A percentile compares a stretch with the other conserved stretches of the same genome.
Conservation (phyloP, 2,329 filamentous ascomycete species). For the Didymella pomorum region DNA sequence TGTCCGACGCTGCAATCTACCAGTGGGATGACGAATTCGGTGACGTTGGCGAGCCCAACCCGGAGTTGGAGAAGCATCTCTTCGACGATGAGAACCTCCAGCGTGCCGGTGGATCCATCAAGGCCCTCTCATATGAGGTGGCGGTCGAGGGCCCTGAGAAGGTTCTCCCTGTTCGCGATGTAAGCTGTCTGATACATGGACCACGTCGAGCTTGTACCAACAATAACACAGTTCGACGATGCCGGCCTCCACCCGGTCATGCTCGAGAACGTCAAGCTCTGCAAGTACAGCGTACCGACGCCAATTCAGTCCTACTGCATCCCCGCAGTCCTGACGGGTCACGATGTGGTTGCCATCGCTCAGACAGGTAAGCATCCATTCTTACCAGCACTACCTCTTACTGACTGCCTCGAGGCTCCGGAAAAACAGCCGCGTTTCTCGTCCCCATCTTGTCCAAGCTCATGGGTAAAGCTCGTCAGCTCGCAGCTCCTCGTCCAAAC, state of each 20-base stretch:
- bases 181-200: slow-evolving; percentile 46
- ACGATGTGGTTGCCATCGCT: slow-evolving; percentile 87
- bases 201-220: slow-evolving; percentile 8
- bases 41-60: slow-evolving; percentile 77
- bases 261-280: slow-evolving; percentile 76
- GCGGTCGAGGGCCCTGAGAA: slow-evolving; percentile 58
- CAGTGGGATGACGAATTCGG: slow-evolving; percentile 87
- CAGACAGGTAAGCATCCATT: slow-evolving; percentile 77
- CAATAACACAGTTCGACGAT: slow-evolving; percentile 66
- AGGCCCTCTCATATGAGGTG: slow-evolving; percentile 65
- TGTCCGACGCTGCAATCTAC: slow-evolving; percentile 71
- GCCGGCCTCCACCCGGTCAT: slow-evolving; percentile 88
- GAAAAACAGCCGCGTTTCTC: slow-evolving; percentile 93
- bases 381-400: neutral
- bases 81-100: slow-evolving; percentile 67
- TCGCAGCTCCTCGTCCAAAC: slow-evolving; percentile 79
- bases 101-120: slow-evolving; percentile 68
- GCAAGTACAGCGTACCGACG: slow-evolving; percentile 76
- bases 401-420: slow-evolving; percentile 72
- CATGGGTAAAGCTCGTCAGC: slow-evolving; percentile 94
- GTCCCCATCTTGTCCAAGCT: slow-evolving; percentile 88
- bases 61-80: slow-evolving; percentile 76
- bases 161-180: slow-evolving; percentile 59
- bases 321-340: slow-evolving; percentile 76
- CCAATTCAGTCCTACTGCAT: slow-evolving; percentile 88